phyloP scores from a whole-genome alignment of 192 early-diverging fungal genomes.

The Linnemannia hyalina region DNA sequence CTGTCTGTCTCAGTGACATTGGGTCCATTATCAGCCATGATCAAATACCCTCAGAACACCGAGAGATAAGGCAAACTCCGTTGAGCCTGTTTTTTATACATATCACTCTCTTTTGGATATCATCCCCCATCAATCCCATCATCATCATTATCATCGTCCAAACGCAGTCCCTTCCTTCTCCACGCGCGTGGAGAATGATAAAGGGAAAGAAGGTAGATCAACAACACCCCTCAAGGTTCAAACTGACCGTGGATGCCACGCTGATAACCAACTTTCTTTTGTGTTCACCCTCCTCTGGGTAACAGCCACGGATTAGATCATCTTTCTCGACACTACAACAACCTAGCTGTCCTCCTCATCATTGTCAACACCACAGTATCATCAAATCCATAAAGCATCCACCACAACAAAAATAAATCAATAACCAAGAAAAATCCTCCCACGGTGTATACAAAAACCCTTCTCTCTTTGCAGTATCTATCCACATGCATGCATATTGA shows the following conservation, averaged over 20 bases:
- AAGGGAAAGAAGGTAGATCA: not conserved
- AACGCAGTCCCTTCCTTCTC: not conserved
- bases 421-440: not conserved
- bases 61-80: slow-evolving; percentile 7
- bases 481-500: not conserved
- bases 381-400: not conserved
- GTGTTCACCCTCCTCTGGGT: not conserved
- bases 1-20: not conserved
- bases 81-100: not conserved
- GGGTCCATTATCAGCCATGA: not conserved
- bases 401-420: not conserved
- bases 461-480: not conserved
- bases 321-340: not conserved
- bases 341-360: not conserved
- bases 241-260: not conserved
- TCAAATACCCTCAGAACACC: not conserved
- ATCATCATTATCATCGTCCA: not conserved
- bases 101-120: not conserved
- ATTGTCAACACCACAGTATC: not conserved
- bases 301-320: not conserved
- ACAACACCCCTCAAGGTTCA: not conserved
- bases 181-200: not conserved
- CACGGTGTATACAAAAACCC: not conserved
- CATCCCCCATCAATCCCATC: not conserved
- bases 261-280: slow-evolving; percentile 4